Evolutionary conservation across 495 filamentous ascomycete genomes (phyloP).

Genomic region (Aspergillus ellipticus): DNA sequence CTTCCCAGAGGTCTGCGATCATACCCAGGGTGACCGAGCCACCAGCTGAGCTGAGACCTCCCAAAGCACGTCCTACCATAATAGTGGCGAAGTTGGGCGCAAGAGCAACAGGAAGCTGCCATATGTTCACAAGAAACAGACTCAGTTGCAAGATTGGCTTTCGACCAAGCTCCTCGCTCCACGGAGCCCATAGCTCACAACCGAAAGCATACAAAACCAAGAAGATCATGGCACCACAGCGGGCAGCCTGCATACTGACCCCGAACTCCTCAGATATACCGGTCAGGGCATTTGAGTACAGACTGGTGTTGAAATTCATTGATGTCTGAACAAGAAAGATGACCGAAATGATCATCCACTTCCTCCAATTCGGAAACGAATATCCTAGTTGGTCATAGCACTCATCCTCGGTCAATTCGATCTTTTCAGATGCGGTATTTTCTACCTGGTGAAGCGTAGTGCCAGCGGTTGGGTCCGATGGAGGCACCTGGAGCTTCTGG

Average conservation of each 20-base stretch:
- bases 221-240: slow-evolving; percentile 56
- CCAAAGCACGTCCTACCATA: slow-evolving; percentile 54
- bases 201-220: slow-evolving; percentile 61
- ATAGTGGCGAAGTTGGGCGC: slow-evolving; percentile 52
- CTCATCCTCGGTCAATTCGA: slow-evolving; percentile 53
- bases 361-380: slow-evolving; percentile 46
- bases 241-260: slow-evolving; percentile 49
- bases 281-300: slow-evolving; percentile 51
- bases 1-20: slow-evolving; percentile 59
- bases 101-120: slow-evolving; percentile 52
- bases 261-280: slow-evolving; percentile 48
- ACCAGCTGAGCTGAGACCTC: slow-evolving; percentile 58
- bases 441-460: slow-evolving; percentile 27
- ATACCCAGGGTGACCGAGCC: slow-evolving; percentile 62
- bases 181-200: slow-evolving; percentile 65
- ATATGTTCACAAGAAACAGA: slow-evolving; percentile 58
- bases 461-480: slow-evolving; percentile 8
- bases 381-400: slow-evolving; percentile 57
- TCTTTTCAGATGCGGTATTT: slow-evolving; percentile 25
- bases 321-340: slow-evolving; percentile 56
- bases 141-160: slow-evolving; percentile 53
- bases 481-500: slow-evolving; percentile 11
- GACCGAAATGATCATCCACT: slow-evolving; percentile 60
- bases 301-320: slow-evolving; percentile 57
- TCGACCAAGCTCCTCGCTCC: slow-evolving; percentile 61